phyloP scores from a whole-genome alignment of 805 yeast genomes.

The Monosporozyma siamensis region DNA sequence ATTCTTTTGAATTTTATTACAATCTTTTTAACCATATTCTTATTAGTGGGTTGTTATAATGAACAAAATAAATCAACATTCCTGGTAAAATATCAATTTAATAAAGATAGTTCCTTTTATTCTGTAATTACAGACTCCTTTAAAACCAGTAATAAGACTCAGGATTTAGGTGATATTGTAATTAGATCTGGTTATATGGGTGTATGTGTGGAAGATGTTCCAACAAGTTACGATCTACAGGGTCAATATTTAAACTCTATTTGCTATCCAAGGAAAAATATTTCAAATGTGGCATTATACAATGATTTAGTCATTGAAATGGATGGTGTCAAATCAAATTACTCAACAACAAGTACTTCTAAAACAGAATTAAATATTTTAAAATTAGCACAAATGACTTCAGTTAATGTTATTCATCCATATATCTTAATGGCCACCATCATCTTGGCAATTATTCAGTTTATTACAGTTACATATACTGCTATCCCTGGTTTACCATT shows the following conservation, averaged over 20 bases:
- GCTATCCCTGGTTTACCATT: conserved; percentile 43
- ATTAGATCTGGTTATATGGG: conserved; percentile 50
- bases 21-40: conserved; percentile 43
- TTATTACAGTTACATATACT: conserved; percentile 36
- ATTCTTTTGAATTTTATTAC: conserved; percentile 38
- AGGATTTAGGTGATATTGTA: conserved; percentile 32
- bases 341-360: conserved; percentile 15
- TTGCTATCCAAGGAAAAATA: conserved; percentile 23
- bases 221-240: conserved; percentile 14
- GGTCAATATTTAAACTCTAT: conserved; percentile 9
- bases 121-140: conserved; percentile 34
- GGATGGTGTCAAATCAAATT: conserved; percentile 21
- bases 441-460: conserved; percentile 34
- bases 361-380: conserved; percentile 35
- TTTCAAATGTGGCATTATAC: conserved; percentile 16
- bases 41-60: conserved; percentile 47
- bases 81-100: conserved; percentile 41
- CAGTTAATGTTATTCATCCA: conserved; percentile 43
- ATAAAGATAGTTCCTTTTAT: conserved; percentile 37
- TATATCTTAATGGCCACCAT: conserved; percentile 42
- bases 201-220: conserved; percentile 39
- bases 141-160: conserved; percentile 21
- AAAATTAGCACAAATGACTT: conserved; percentile 37
- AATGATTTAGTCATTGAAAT: conserved; percentile 22
- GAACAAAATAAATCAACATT: conserved; percentile 41